Base-by-base conservation (phyloP, 1,284 basidiomycete genomes). In the Kwoniella shivajii region DNA sequence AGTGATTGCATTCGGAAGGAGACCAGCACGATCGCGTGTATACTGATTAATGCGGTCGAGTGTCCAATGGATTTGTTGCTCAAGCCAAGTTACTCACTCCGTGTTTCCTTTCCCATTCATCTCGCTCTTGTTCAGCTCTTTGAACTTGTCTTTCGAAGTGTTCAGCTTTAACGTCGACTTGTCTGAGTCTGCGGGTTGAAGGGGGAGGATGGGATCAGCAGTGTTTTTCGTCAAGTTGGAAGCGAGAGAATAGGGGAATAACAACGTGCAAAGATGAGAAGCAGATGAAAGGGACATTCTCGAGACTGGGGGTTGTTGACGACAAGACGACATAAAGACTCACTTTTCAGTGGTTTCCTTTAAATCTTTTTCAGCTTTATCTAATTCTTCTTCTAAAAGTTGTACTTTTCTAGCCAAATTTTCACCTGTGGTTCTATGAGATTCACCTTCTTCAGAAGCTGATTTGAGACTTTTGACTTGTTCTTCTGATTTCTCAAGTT, bases 91-190 rank as follows among this genome's bases (percentile, higher is more conserved):
- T 7, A 66, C 60, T 68, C 71, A 92, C 92, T 81, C 94, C 92
- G 82, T 86, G 90, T 81, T 97, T 98, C 83, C 87, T 85, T 85
- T 98, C 95, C 92, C 89, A 92, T 51, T 80, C 75, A 75, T 97
- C 94, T 59, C 93, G 87, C 79, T 99, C 96, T 76, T 90, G 87
- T 79, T 98, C 94, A 57, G 86, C 82, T 52, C 89, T 85, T 66
- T 86, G 83, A 22, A 97, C 86, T 74, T 96, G 91, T 54, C 94
- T 86, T 80, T 98, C 95, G 78, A 93, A 96, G 82, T 98, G 92
- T 79, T 99, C 96, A 22, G 96, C 94, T 83, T 98, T 98, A 80
- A 99, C 89, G 77, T 99, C 96, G 56, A 95, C 92, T 77, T 97
- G 92, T 66, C 96, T 85, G 68, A 99, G 84, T 79, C 94, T 98